Conservation (phyloP, 2,329 filamentous ascomycete genomes). For the Pyrenochaeta sp. region DNA sequence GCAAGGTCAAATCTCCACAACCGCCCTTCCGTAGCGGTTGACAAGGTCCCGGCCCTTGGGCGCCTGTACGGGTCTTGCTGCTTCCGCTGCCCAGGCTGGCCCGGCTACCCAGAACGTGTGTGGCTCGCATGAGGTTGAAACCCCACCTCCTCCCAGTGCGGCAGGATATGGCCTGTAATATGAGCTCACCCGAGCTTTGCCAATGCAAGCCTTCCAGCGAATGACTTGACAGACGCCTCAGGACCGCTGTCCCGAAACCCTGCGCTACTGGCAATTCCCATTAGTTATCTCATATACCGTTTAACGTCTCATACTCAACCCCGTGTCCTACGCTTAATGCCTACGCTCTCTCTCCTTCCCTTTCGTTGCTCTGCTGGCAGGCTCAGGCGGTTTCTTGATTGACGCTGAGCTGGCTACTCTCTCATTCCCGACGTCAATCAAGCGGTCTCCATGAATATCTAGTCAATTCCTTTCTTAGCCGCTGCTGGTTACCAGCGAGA, state of each 20-base stretch:
- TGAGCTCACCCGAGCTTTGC: slow-evolving; percentile 31
- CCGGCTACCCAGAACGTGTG: slow-evolving; percentile 31
- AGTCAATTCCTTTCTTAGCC: slow-evolving; percentile 44
- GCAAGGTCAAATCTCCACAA: slow-evolving; percentile 33
- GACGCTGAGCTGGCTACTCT: slow-evolving; percentile 47
- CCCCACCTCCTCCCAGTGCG: slow-evolving; percentile 42
- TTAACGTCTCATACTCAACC: slow-evolving; percentile 50
- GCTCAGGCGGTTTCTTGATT: slow-evolving; percentile 46
- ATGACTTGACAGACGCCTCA: slow-evolving; percentile 48
- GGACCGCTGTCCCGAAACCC: slow-evolving; percentile 50
- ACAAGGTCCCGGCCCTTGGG: slow-evolving; percentile 19
- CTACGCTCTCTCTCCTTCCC: slow-evolving; percentile 47
- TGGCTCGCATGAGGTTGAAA: slow-evolving; percentile 49
- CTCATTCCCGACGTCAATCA: slow-evolving; percentile 44
- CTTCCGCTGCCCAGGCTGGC: slow-evolving; percentile 43
- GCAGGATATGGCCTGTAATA: slow-evolving; percentile 37
- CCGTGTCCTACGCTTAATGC: slow-evolving; percentile 48
- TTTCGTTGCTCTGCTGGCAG: slow-evolving; percentile 51
- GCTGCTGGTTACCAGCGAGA: slow-evolving; percentile 53
- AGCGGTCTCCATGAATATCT: slow-evolving; percentile 50
- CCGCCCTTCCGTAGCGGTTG: slow-evolving; percentile 27
- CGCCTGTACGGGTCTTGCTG: slow-evolving; percentile 42
- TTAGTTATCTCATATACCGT: slow-evolving; percentile 50
- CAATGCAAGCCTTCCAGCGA: slow-evolving; percentile 40
- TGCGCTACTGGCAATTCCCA: slow-evolving; percentile 41